Percentiles rank a stretch among this genome's conserved stretches.
These are phyloP conservation scores for Pseudocohnilembus persalinus DNA, from an alignment of 169 alveolate species.

Conservation along the genomic window DNA sequence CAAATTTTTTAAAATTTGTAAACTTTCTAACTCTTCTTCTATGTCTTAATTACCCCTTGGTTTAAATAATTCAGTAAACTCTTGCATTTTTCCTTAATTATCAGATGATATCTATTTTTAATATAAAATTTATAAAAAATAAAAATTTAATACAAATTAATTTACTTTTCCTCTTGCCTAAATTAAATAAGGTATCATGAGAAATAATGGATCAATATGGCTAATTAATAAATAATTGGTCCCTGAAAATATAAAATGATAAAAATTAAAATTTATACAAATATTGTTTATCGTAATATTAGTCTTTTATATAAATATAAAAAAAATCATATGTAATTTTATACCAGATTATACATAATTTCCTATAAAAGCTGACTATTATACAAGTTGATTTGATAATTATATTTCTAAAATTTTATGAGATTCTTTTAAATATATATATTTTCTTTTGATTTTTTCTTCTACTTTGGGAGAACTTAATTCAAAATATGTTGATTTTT, in stretches of 20 bases:
- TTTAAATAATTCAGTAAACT: not conserved
- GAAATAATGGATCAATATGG: not conserved
- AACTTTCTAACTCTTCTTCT: not conserved
- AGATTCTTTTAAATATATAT: not conserved
- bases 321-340: too few relatives aligned
- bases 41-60: not conserved
- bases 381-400: not conserved
- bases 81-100: not conserved
- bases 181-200: not conserved
- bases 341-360: not conserved
- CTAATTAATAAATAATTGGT: too few relatives aligned
- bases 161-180: not conserved
- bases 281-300: too few relatives aligned
- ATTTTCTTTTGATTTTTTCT: not conserved
- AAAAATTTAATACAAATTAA: too few relatives aligned
- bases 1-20: not conserved
- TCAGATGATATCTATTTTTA: not conserved
- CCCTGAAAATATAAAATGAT: not conserved
- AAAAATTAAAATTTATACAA: too few relatives aligned
- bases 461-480: not conserved
- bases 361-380: not conserved
- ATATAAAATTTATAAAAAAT: too few relatives aligned
- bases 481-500: too few relatives aligned
- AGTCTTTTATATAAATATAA: too few relatives aligned
- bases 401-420: not conserved